Evolutionary conservation across 1,139 yeast genomes (phyloP), one percentile per base, ranked within the genome.

Genomic region (Kodamaea arcana): DNA sequence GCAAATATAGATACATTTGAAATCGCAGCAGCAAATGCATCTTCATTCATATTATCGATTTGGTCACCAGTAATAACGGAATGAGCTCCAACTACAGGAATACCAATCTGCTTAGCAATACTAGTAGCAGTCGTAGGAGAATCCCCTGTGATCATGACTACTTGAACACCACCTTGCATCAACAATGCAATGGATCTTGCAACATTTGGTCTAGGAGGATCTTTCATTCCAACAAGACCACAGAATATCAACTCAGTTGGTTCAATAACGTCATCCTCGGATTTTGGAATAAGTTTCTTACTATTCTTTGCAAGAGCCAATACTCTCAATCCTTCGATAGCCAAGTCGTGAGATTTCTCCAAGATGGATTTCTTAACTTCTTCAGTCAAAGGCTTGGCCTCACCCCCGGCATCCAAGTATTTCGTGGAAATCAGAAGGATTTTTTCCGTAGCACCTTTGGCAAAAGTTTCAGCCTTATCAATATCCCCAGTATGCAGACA

Each of bases 111-210:
- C 42, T 74, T 76, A 3, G 97, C 98, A 56, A 94, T 88, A 44
- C 86, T 82, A 13, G 75, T 63, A 3, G 97, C 98, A n/a, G 98
- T 92, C 9, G 83, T 78, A 46, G 90, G 96, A 30, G 90, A 77
- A 59, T 92, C 98, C 47, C 98, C 98, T 14, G 98, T 92, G 47
- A 92, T 90, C 97, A 92, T 92, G 34, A 92, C 84, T 12, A 92
- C 88, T 54, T 87, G 94, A 27, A 92, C 97, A 34, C 97, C 96
- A 42, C 97, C 95, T 51, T 80, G 80, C 71, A 87, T 72, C 42
- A 92, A 70, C 43, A 78, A 67, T 13, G 84, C 74, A 41, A 92
- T 75, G 2, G 95, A 81, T 37, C 71, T 65, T 34, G 76, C 73
- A 4, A 88, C 97, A 41, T 83, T 80, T 8, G 90, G 82, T 52